These are phyloP conservation scores for Pichia paraexigua DNA, from an alignment of 805 yeast species.

Conservation along the genomic window DNA sequence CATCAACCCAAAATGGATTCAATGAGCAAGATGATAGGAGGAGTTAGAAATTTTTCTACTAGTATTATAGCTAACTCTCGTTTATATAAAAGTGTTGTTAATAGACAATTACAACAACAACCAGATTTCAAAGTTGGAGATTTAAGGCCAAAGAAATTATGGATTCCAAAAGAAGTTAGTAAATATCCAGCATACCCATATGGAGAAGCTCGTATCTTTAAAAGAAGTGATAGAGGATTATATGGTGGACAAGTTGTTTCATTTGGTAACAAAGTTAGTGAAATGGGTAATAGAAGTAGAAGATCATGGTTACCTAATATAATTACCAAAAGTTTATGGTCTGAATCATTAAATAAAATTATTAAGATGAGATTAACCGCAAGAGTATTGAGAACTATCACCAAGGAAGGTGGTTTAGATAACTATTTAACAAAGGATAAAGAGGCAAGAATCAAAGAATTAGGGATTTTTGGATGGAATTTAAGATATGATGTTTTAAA, in stretches of 20 bases:
- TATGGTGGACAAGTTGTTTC: slow-evolving; percentile 83
- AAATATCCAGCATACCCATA: slow-evolving; percentile 64
- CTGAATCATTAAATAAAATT: slow-evolving; percentile 58
- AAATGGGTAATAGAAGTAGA: slow-evolving; percentile 61
- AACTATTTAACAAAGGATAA: slow-evolving; percentile 80
- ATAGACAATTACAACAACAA: slow-evolving; percentile 36
- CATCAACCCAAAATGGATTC: background rate
- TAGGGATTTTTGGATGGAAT: slow-evolving; percentile 91
- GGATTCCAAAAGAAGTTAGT: slow-evolving; percentile 36
- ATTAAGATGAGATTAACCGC: slow-evolving; percentile 62
- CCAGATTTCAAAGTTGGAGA: slow-evolving; percentile 49
- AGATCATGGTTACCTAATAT: slow-evolving; percentile 79
- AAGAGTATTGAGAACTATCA: slow-evolving; percentile 75
- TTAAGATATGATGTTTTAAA: slow-evolving; percentile 67
- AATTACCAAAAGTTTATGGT: slow-evolving; percentile 69
- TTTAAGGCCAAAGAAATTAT: slow-evolving; percentile 32
- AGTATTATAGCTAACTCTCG: slow-evolving; percentile 18
- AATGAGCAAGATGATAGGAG: background rate
- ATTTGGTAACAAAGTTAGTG: slow-evolving; percentile 72
- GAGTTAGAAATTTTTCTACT: slow-evolving; percentile 19
- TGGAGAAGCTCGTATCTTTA: slow-evolving; percentile 70
- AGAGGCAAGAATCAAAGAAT: slow-evolving; percentile 81
- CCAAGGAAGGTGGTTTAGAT: slow-evolving; percentile 93
- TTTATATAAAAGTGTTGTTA: slow-evolving; percentile 35
- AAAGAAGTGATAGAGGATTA: slow-evolving; percentile 80